Percentiles rank a stretch among this genome's conserved stretches.
These are phyloP conservation scores for Lipomyces anomalus DNA, from an alignment of 805 yeast species.

Conservation along the genomic window DNA sequence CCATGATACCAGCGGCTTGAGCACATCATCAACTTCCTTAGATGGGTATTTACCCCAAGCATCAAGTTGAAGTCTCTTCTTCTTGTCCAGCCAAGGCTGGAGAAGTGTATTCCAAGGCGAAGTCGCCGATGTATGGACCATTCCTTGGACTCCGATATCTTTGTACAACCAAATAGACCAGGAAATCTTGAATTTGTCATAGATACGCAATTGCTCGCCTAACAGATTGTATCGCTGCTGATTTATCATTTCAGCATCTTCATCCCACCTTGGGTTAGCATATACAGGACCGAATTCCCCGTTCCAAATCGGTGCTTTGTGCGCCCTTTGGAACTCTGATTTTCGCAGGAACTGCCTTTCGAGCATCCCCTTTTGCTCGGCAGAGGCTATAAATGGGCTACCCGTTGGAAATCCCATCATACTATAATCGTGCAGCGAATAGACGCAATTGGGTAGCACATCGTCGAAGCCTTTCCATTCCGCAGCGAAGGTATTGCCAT, in stretches of 20 bases:
- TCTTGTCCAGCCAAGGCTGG: constrained; percentile 41
- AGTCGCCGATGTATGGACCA: constrained; percentile 43
- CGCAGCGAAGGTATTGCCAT: constrained; percentile 48
- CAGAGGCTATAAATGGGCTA: constrained; percentile 34
- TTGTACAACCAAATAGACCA: constrained; percentile 54
- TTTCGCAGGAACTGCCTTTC: constrained; percentile 40
- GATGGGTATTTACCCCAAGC: constrained; percentile 47
- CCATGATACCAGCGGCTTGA: constrained; percentile 36
- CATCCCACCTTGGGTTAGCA: no score
- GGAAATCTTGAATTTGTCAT: constrained; percentile 39
- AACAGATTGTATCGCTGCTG: constrained; percentile 40
- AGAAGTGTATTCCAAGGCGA: constrained; percentile 42
- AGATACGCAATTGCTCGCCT: constrained; percentile 43
- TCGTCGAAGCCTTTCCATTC: constrained; percentile 47
- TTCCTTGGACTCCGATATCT: constrained; percentile 49
- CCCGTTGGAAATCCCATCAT: constrained; percentile 41
- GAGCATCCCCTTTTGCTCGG: constrained; percentile 36
- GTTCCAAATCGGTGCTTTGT: constrained; percentile 48
- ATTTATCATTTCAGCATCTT: constrained; percentile 37
- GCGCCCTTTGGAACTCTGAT: constrained; percentile 39
- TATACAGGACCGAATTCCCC: constrained; percentile 48
- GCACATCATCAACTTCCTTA: constrained; percentile 37
- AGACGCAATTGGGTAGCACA: constrained; percentile 42
- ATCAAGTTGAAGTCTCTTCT: constrained; percentile 44
- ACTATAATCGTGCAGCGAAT: constrained; percentile 47